Conservation (phyloP, 1,284 basidiomycete species). For the Mycosarcoma maydis region DNA sequence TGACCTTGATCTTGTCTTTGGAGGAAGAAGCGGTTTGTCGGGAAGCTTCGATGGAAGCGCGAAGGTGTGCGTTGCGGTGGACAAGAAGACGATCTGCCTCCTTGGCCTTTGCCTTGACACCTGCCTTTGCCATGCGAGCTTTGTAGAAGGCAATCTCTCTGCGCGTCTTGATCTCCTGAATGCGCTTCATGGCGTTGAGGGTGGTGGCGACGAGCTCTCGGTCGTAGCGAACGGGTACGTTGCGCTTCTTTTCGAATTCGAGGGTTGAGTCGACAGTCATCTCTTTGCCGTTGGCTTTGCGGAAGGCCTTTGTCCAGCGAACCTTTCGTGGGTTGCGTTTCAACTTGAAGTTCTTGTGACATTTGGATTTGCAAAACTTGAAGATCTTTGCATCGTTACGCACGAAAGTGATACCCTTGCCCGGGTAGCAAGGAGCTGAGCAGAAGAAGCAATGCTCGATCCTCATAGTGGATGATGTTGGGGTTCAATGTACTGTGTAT, state of each 20-base stretch:
- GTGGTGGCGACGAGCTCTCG: conserved; percentile 92
- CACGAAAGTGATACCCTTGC: conserved; percentile 72
- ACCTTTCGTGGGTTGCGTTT: conserved; percentile 99
- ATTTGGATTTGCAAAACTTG: conserved; percentile 66
- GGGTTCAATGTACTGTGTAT: too few relatives aligned
- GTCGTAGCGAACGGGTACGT: conserved; percentile 97
- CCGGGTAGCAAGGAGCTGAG: conserved; percentile 92
- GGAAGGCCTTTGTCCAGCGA: conserved; percentile 99
- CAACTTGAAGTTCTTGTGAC: conserved; percentile 77
- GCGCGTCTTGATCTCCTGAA: conserved; percentile 89
- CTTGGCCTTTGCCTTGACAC: conserved; percentile 57
- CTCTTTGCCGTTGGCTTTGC: conserved; percentile 98
- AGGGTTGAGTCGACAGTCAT: conserved; percentile 99
- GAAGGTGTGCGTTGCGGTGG: conserved; percentile 60
- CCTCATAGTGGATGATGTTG: conserved; percentile 53
- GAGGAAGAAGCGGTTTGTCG: conserved; percentile 27
- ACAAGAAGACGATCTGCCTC: conserved; percentile 60
- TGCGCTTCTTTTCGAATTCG: conserved; percentile 98
- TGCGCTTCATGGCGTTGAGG: conserved; percentile 95
- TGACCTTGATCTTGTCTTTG: conserved; percentile 51
- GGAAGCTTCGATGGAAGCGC: conserved; percentile 50
- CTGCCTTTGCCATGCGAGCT: conserved; percentile 63
- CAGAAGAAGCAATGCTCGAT: conserved; percentile 73
- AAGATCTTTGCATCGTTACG: conserved; percentile 66
- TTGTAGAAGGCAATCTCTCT: conserved; percentile 91